Evolutionary conservation across 345 rosid species (phyloP), one percentile per base, ranked within the genome.

Genomic region (Syzygium oleosum): DNA sequence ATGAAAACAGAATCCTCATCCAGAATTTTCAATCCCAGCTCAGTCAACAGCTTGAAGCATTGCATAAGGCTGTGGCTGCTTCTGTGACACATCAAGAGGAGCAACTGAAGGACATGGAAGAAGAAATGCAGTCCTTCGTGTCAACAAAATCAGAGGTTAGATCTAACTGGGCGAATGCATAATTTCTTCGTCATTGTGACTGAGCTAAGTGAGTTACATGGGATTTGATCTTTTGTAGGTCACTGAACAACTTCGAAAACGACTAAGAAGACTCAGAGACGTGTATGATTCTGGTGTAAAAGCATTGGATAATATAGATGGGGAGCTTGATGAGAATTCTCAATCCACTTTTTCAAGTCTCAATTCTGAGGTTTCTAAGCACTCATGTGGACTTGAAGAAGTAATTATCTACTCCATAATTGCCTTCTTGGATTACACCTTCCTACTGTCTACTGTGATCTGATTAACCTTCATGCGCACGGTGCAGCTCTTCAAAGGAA

Each of bases 101-200:
- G 91, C 99, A 97, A 88, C 93, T 97, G 88, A 97, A 94, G 89
- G 95, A 89, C 88, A 97, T 98, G 98, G 98, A 98, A 90, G 95
- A 94, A 91, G 99, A 98, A 88, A 96, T 98, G 99, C 95, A 94
- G 90, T 94, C 98, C 87, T 97, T 97, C 88, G 99, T 97, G 58
- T 92, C 94, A 22, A 95, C 94, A 54, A 98, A 98, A 92, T 91
- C 95, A 65, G 95, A 95, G 95, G 99, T 98, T 87, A 86, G 84
- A 73, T 73, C 27, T 73, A 73, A 34, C 25, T 73, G 80, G 49
- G 49, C 6, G 14, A 73, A 34, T 6, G 1, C 25, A 38, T 34
- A 73, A 9, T 9, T 73, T 38, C 46, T 38, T 73, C 80, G 19
- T 88, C 73, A 46, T 77, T 84, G 84, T 68, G 85, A 22, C 53